Evolutionary conservation across 2,329 filamentous ascomycete genomes (phyloP).

Genomic region (Chaetomium strumarium): DNA sequence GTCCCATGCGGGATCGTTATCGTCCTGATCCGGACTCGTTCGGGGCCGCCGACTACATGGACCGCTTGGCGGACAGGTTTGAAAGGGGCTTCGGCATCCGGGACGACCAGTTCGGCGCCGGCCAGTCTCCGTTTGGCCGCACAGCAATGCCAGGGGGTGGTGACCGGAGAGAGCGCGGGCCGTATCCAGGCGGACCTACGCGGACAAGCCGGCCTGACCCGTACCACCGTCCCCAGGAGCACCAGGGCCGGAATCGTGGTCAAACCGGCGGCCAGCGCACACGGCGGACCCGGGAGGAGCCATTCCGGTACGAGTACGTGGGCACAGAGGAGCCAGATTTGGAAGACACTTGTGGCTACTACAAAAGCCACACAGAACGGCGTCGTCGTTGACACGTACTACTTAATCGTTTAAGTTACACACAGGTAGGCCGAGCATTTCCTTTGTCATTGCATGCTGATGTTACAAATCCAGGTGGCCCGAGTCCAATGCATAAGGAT

Average conservation of each 20-base stretch:
- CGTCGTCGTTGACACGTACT: too few relatives aligned
- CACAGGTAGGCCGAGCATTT: not conserved
- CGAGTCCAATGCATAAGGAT: not conserved
- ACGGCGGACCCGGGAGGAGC: not conserved
- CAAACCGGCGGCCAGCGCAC: not conserved
- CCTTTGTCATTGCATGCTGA: not conserved
- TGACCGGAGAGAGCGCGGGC: too few relatives aligned
- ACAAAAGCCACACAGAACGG: too few relatives aligned
- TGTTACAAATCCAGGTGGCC: too few relatives aligned
- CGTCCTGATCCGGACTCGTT: not conserved
- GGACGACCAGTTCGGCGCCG: not conserved
- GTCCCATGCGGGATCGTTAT: not conserved
- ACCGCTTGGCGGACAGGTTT: not conserved
- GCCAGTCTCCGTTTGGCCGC: not conserved
- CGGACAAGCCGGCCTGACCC: too few relatives aligned
- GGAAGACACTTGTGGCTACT: not conserved
- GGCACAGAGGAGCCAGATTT: slow-evolving; percentile 1
- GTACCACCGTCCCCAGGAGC: too few relatives aligned
- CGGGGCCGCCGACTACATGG: not conserved
- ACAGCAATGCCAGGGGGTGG: too few relatives aligned
- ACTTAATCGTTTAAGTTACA: too few relatives aligned
- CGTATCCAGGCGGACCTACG: too few relatives aligned
- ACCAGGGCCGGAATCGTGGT: not conserved
- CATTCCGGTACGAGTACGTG: not conserved
- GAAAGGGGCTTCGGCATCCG: not conserved